A percentile compares a stretch with the other conserved stretches of the same genome.
phyloP scores from a whole-genome alignment of 1,284 basidiomycete species.

The Sphaerobolus stellatus region DNA sequence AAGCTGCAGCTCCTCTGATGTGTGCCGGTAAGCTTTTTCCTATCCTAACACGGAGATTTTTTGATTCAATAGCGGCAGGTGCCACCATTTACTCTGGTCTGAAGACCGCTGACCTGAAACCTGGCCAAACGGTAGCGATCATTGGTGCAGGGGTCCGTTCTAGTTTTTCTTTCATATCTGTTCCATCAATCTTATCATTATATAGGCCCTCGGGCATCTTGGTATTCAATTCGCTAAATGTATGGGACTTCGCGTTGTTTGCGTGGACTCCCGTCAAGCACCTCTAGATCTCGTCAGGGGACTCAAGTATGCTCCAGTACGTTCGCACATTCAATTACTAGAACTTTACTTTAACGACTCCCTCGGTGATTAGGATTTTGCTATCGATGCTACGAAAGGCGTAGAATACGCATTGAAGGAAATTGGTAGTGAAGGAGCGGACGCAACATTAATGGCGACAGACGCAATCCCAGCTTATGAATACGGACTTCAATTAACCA shows the following conservation, averaged over 20 bases:
- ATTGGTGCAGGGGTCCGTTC: slow-evolving; percentile 17
- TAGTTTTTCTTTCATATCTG: background rate
- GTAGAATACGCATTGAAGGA: background rate
- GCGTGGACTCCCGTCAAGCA: slow-evolving; percentile 18
- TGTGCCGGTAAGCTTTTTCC: slow-evolving; percentile 19
- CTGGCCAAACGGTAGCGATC: slow-evolving; percentile 18
- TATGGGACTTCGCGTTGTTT: slow-evolving; percentile 21
- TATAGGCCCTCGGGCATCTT: slow-evolving; percentile 15
- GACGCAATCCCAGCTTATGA: slow-evolving; percentile 21
- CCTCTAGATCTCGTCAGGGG: slow-evolving; percentile 20
- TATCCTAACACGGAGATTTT: background rate
- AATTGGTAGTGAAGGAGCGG: slow-evolving; percentile 6
- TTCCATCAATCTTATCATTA: background rate
- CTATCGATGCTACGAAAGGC: background rate
- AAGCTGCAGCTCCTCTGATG: slow-evolving; percentile 30
- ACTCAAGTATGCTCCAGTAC: slow-evolving; percentile 14
- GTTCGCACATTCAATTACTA: background rate
- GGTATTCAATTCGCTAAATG: slow-evolving; percentile 23
- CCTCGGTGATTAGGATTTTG: background rate
- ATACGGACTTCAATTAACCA: slow-evolving; percentile 17
- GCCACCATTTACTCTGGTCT: slow-evolving; percentile 17
- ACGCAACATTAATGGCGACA: slow-evolving; percentile 19
- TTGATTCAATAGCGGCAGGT: background rate
- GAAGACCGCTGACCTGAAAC: slow-evolving; percentile 5
- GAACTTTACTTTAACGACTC: background rate